Evolutionary conservation across 805 yeast species (phyloP), one percentile per base, ranked within the genome.

Genomic region (Lachancea fermentati): DNA sequence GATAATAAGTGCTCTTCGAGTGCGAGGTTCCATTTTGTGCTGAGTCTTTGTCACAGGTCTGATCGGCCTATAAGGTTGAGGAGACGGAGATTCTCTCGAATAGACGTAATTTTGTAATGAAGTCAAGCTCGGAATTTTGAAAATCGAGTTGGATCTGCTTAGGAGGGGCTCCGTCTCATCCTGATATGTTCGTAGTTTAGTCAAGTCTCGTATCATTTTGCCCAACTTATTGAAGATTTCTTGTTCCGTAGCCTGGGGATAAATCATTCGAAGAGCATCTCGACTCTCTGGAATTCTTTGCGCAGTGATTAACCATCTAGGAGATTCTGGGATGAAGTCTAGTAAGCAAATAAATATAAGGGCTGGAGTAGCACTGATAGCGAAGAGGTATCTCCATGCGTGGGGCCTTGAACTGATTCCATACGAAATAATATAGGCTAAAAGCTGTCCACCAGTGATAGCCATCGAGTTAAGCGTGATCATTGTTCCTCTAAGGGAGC

Each of bases 281-380:
- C 73, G 66, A 3, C 76, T 72, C 15, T 52, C 52, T 1, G 60
- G 51, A 12, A 58, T 44, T 16, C 58, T 49, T 4, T 61, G 61
- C 7, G 57, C 53, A 16, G 64, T 48, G 2, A 72, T 59, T 18
- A 68, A 54, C 62, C 64, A 72, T 34, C 78, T 52, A 5, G 79
- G 78, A 3, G 75, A 66, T 47, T 73, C 79, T 2, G 77, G 77
- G 60, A 78, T 72, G 50, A 67, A 58, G 43, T 64, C 65, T 4
- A 66, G 57, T 11, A 61, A 41, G 3, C 60, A 26, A 6, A 70
- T 45, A 33, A 71, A 66, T 4, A 68, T 15, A 2, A 67, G 41
- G 3, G 78, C 72, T 4, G 73, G 75, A 3, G 71, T 29, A 5
- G 63, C 64, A n/a, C 69, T 60, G 7, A 63, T 25, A n/a, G 59